A percentile compares a stretch with the other conserved stretches of the same genome.
Evolutionary conservation across 768 basidiomycete species (phyloP).

Genomic region (Psilocybe cubensis): DNA sequence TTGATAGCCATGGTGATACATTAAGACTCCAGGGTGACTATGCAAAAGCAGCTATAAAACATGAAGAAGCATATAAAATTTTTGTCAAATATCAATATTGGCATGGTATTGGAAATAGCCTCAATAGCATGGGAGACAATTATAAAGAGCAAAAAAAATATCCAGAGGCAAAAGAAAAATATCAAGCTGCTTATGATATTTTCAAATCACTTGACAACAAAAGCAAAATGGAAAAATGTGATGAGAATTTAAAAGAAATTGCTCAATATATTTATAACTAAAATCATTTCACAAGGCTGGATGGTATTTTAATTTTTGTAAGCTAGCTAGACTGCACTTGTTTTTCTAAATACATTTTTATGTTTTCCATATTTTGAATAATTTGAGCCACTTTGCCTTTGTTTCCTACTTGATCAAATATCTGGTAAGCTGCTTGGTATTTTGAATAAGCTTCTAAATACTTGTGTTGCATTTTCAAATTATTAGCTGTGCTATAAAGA

Average conservation of each 20-base stretch:
- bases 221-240: background rate
- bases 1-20: background rate
- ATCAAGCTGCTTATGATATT: background rate
- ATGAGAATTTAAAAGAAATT: background rate
- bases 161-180: background rate
- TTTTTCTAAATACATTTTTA: too few relatives aligned
- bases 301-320: too few relatives aligned
- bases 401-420: background rate
- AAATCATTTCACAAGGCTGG: too few relatives aligned
- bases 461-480: background rate
- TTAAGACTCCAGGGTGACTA: background rate
- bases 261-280: too few relatives aligned
- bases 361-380: too few relatives aligned
- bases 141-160: background rate
- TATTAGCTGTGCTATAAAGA: background rate
- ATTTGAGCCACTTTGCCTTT: background rate
- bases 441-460: background rate
- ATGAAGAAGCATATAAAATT: background rate
- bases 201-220: background rate
- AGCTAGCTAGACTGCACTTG: too few relatives aligned
- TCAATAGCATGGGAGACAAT: background rate
- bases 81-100: background rate
- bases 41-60: background rate
- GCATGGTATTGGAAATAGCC: too few relatives aligned
- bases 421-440: background rate